phyloP scores from a whole-genome alignment of 2,329 filamentous ascomycete species.

The Pezicula radicicola region DNA sequence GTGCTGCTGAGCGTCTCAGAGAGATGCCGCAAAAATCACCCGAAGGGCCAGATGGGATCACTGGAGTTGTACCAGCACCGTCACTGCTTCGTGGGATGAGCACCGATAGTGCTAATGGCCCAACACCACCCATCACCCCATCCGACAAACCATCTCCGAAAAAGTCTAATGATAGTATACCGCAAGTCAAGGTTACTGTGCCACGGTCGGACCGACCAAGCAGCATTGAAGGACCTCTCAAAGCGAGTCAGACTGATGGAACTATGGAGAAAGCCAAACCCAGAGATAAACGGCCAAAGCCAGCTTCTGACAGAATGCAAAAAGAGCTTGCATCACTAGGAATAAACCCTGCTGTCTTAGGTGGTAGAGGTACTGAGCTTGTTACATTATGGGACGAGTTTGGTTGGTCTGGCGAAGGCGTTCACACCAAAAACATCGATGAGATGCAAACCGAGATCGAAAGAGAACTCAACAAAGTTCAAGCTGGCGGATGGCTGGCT shows the following conservation, averaged over 20 bases:
- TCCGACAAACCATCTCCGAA: slow-evolving; percentile 19
- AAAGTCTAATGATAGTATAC: slow-evolving; percentile 35
- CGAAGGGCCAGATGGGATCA: slow-evolving; percentile 84
- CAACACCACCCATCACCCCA: slow-evolving; percentile 17
- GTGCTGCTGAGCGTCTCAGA: slow-evolving; percentile 72
- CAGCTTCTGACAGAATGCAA: slow-evolving; percentile 28
- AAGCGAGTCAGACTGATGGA: slow-evolving; percentile 30
- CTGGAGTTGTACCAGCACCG: slow-evolving; percentile 80
- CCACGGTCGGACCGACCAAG: slow-evolving; percentile 38
- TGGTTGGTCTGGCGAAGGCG: slow-evolving; percentile 79
- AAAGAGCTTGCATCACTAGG: slow-evolving; percentile 50
- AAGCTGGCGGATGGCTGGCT: slow-evolving; percentile 89
- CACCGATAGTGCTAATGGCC: slow-evolving; percentile 33
- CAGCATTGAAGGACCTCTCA: slow-evolving; percentile 36
- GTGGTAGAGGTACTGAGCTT: slow-evolving; percentile 75
- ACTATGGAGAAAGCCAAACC: slow-evolving; percentile 24
- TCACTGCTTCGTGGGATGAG: slow-evolving; percentile 39
- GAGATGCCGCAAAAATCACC: slow-evolving; percentile 52
- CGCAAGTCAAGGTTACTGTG: slow-evolving; percentile 57
- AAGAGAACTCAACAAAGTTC: slow-evolving; percentile 83
- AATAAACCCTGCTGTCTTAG: slow-evolving; percentile 73
- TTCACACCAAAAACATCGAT: slow-evolving; percentile 73
- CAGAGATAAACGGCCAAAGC: slow-evolving; percentile 25
- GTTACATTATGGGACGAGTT: slow-evolving; percentile 81
- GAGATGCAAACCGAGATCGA: slow-evolving; percentile 80